Conservation (phyloP, 139 green algal genomes). For the Tetraselmis striata region DNA sequence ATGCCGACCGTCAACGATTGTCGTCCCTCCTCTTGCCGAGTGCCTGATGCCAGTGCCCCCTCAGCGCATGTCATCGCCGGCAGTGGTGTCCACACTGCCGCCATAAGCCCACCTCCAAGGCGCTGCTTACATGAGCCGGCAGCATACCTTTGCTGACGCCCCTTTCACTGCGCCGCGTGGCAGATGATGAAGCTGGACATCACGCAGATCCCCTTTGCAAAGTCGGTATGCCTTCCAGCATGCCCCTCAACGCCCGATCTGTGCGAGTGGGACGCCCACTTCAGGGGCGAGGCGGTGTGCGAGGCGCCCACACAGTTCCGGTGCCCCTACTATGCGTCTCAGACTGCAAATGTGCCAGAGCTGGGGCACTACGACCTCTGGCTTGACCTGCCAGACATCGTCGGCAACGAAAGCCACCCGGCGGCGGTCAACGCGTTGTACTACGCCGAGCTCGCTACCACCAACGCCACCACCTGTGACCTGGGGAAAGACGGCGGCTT, state of each 20-base stretch:
- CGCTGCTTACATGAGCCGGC: too few species aligned
- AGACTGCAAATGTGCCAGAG: neutral
- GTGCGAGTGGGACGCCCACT: neutral
- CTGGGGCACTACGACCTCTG: neutral
- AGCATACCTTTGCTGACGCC: neutral
- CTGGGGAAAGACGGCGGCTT: neutral
- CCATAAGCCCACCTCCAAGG: too few species aligned
- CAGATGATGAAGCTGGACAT: conserved; percentile 1
- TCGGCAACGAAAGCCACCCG: neutral
- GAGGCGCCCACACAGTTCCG: neutral
- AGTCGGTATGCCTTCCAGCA: neutral
- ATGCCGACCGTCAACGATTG: too few species aligned
- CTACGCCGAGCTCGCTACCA: conserved; percentile 4
- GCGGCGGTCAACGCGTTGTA: neutral
- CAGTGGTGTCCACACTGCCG: too few species aligned
- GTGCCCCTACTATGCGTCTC: neutral
- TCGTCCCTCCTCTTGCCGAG: too few species aligned
- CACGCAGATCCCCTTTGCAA: neutral
- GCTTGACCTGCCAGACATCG: neutral
- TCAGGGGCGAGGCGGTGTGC: neutral
- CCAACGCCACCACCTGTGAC: neutral
- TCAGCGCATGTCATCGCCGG: too few species aligned
- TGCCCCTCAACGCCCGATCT: neutral
- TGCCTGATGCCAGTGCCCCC: too few species aligned
- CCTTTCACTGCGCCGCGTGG: neutral